phyloP scores from a whole-genome alignment of 1,284 basidiomycete genomes.

The Hortiboletus rubellus region DNA sequence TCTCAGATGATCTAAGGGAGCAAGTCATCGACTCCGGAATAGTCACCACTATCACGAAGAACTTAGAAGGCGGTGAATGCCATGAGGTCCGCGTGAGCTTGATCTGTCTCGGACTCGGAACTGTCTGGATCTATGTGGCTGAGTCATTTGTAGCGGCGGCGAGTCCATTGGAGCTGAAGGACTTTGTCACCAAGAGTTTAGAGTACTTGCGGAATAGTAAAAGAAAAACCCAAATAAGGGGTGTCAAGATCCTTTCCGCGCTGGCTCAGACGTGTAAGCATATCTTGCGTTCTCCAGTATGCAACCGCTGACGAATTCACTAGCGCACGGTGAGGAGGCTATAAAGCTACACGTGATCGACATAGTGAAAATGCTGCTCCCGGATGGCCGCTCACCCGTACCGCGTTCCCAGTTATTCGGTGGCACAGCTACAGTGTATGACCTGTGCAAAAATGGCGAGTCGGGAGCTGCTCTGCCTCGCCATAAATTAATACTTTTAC shows the following conservation, averaged over 20 bases:
- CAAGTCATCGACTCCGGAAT: constrained; percentile 5
- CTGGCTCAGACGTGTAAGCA: constrained; percentile 5
- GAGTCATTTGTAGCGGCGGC: not conserved
- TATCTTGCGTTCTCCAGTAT: not conserved
- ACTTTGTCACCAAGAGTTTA: not conserved
- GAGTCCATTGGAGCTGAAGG: not conserved
- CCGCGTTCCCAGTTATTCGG: not conserved
- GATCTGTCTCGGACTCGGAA: constrained; percentile 10
- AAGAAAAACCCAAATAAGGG: not conserved
- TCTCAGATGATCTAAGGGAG: constrained; percentile 2
- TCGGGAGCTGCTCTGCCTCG: not conserved
- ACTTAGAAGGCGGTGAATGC: not conserved
- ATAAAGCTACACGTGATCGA: not conserved
- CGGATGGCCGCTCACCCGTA: not conserved
- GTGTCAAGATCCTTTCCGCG: not conserved
- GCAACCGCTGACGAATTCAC: not conserved
- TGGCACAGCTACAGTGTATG: not conserved
- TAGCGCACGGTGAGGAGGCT: constrained; percentile 3
- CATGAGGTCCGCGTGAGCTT: constrained; percentile 12
- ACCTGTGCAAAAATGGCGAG: constrained; percentile 10
- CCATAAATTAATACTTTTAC: not conserved
- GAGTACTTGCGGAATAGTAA: not conserved
- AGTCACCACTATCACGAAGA: not conserved
- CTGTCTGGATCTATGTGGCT: not conserved
- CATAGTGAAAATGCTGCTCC: constrained; percentile 9